These are phyloP conservation scores for Elsinoe ampelina DNA, from an alignment of 2,329 filamentous ascomycete genomes.

Conservation along the genomic window DNA sequence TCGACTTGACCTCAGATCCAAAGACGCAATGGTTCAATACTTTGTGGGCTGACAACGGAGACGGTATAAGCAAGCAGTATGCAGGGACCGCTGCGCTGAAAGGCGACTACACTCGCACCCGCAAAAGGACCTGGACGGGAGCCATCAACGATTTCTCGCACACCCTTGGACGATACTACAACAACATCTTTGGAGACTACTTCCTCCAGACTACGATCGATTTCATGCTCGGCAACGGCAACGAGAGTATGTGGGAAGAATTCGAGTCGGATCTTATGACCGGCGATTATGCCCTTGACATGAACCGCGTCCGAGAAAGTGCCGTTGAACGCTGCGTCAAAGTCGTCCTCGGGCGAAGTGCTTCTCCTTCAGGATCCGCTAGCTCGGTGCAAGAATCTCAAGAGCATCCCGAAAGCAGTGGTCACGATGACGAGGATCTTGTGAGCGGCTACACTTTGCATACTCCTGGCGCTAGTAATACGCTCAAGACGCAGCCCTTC, in stretches of 20 bases:
- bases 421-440: slow-evolving; percentile 69
- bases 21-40: slow-evolving; percentile 90
- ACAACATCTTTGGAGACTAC: slow-evolving; percentile 94
- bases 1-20: slow-evolving; percentile 66
- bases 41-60: slow-evolving; percentile 94
- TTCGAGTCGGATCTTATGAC: slow-evolving; percentile 92
- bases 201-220: slow-evolving; percentile 94
- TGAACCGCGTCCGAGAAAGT: slow-evolving; percentile 72
- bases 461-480: slow-evolving; percentile 63
- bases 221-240: slow-evolving; percentile 83
- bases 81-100: slow-evolving; percentile 93
- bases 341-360: slow-evolving; percentile 55
- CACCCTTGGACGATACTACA: slow-evolving; percentile 69
- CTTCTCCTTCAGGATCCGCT: slow-evolving; percentile 32
- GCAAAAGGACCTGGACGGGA: slow-evolving; percentile 82
- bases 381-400: background rate
- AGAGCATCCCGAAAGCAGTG: background rate
- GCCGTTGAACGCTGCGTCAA: slow-evolving; percentile 84
- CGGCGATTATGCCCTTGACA: slow-evolving; percentile 80
- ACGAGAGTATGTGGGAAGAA: slow-evolving; percentile 77
- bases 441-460: slow-evolving; percentile 83
- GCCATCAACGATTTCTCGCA: slow-evolving; percentile 85
- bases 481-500: slow-evolving; percentile 58
- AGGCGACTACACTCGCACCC: slow-evolving; percentile 87
- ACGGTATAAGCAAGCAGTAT: slow-evolving; percentile 91